Conservation (phyloP, 1,284 basidiomycete genomes). For the Trichosporon coremiiforme region DNA sequence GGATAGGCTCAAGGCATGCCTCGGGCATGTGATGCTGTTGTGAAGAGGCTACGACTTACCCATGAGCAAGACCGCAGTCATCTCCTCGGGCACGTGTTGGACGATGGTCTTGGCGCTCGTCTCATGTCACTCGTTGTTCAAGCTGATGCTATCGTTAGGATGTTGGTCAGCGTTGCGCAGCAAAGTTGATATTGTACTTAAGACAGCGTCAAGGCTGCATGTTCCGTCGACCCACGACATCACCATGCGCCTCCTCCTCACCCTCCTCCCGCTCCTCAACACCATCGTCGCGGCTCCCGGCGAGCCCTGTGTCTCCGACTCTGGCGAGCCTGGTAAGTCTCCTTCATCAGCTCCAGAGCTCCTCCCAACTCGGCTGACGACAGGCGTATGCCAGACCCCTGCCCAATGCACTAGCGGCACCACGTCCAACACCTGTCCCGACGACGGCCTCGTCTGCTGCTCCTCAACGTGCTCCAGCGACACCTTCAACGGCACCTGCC, state of each 20-base stretch:
- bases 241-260: slow-evolving; percentile 7
- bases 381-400: slow-evolving; percentile 16
- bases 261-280: neutral
- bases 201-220: neutral
- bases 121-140: too few species aligned
- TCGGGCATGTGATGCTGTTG: too few species aligned
- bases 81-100: neutral
- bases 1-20: too few species aligned
- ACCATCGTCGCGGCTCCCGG: neutral
- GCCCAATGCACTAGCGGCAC: neutral
- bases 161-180: neutral
- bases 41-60: neutral
- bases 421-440: neutral
- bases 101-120: neutral
- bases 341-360: neutral
- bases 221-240: neutral
- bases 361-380: neutral
- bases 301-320: slow-evolving; percentile 16
- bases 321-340: slow-evolving; percentile 6
- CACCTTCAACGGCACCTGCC: slow-evolving; percentile 4
- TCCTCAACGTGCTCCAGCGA: slow-evolving; percentile 5
- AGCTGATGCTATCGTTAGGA: neutral
- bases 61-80: neutral
- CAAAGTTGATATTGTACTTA: neutral
- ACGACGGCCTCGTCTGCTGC: slow-evolving; percentile 4